Conservation (phyloP, 768 basidiomycete species). For the Cyathus striatus region DNA sequence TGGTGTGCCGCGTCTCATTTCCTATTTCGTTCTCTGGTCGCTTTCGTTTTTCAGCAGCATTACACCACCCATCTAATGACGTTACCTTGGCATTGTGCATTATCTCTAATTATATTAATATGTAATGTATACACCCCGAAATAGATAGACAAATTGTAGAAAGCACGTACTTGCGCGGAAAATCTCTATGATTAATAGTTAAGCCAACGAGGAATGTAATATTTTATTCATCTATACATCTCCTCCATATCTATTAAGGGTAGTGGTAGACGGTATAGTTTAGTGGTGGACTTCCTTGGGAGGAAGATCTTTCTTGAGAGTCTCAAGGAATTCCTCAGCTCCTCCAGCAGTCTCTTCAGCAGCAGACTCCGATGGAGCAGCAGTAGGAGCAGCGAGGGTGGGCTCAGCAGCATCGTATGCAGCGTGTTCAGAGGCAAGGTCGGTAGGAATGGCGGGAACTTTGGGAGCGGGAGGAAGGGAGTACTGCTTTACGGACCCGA, state of each 20-base stretch:
- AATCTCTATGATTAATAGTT: no score
- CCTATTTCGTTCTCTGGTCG: neutral
- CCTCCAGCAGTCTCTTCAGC: constrained; percentile 42
- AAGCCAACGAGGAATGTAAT: no score
- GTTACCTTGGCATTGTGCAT: neutral
- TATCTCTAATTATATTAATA: no score
- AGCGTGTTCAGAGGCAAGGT: constrained; percentile 84
- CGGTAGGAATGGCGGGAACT: constrained; percentile 68
- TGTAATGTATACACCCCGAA: no score
- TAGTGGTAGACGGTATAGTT: neutral
- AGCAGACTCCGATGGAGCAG: constrained; percentile 22
- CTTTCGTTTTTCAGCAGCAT: neutral
- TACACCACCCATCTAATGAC: neutral
- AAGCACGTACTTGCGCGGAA: no score
- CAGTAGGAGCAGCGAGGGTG: constrained; percentile 32
- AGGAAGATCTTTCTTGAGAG: constrained; percentile 79
- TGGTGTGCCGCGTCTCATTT: neutral
- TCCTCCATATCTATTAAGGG: neutral
- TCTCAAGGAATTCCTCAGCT: constrained; percentile 72
- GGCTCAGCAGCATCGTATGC: constrained; percentile 86
- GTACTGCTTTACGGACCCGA: constrained; percentile 83
- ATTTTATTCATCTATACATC: constrained; percentile 1
- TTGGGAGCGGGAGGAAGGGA: constrained; percentile 68
- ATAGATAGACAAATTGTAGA: no score
- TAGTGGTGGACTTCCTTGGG: constrained; percentile 54